Evolutionary conservation across 805 yeast species (phyloP).

Genomic region (Schwanniomyces sp.): DNA sequence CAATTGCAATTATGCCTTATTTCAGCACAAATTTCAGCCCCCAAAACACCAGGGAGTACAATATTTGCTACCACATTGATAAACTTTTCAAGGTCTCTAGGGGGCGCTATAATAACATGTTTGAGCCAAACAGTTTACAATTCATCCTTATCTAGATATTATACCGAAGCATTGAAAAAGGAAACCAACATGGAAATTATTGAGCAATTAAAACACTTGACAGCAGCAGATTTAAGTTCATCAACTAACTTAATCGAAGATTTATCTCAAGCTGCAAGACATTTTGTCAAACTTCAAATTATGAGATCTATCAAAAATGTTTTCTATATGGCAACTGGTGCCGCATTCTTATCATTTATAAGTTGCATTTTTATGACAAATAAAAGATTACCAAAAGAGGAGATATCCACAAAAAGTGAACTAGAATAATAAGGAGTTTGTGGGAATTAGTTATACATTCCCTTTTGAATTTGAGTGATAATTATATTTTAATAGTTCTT

Average conservation of each 20-base stretch:
- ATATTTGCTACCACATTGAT: conserved; percentile 48
- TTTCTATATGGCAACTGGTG: conserved; percentile 41
- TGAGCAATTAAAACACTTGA: conserved; percentile 1
- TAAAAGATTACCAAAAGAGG: conserved; percentile 4
- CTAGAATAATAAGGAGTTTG: too few species aligned
- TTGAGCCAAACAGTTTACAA: conserved; percentile 44
- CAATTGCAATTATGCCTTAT: conserved; percentile 47
- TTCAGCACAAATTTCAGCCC: conserved; percentile 49
- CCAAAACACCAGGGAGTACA: conserved; percentile 49
- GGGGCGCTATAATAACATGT: conserved; percentile 45
- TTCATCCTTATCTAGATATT: conserved; percentile 15
- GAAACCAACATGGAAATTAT: neutral
- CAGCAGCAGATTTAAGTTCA: conserved; percentile 11
- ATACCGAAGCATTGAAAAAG: conserved; percentile 2
- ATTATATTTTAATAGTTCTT: too few species aligned
- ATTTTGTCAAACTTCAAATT: conserved; percentile 23
- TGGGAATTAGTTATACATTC: too few species aligned
- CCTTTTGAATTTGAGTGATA: too few species aligned
- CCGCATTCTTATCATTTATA: conserved; percentile 19
- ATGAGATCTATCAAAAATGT: conserved; percentile 40
- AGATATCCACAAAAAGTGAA: too few species aligned
- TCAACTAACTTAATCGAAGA: conserved; percentile 12
- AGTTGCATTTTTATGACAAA: conserved; percentile 5
- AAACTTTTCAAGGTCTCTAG: conserved; percentile 45
- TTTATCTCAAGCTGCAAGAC: conserved; percentile 20